phyloP scores from a whole-genome alignment of 2,329 filamentous ascomycete species.

The Endoconidiophora laricicola region DNA sequence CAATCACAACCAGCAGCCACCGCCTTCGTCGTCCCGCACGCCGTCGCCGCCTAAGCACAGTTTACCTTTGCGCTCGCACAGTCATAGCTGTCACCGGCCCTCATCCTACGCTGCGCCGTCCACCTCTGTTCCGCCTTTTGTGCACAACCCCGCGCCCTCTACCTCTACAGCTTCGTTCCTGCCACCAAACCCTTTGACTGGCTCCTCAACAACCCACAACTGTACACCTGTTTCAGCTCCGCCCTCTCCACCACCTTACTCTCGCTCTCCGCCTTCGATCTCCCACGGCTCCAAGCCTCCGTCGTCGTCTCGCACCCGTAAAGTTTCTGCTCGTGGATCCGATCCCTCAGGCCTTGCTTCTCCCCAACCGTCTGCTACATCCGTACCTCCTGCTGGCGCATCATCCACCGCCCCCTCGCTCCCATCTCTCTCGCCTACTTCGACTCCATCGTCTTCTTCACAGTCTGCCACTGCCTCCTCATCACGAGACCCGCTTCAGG shows the following conservation, averaged over 20 bases:
- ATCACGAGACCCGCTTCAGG: background rate
- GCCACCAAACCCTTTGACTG: too few species aligned
- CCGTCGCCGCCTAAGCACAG: constrained; percentile 12
- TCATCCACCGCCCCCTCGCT: too few species aligned
- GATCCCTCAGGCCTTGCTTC: background rate
- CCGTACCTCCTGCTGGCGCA: background rate
- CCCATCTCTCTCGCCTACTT: background rate
- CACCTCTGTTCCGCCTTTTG: background rate
- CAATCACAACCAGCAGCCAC: background rate
- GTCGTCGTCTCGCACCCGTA: constrained; percentile 6
- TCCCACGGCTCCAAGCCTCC: constrained; percentile 5
- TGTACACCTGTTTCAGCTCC: background rate
- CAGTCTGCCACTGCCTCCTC: background rate
- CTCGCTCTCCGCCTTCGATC: constrained; percentile 7
- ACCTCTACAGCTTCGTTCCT: background rate
- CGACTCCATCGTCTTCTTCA: background rate
- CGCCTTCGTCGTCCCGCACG: constrained; percentile 4
- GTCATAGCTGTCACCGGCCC: constrained; percentile 10
- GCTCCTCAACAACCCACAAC: background rate
- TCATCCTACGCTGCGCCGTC: constrained; percentile 2
- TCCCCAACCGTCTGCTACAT: background rate
- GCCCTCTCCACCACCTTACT: constrained; percentile 10
- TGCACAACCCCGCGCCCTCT: background rate
- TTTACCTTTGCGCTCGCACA: constrained; percentile 11
- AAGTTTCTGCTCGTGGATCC: constrained; percentile 3